Evolutionary conservation across 2,329 filamentous ascomycete species (phyloP).

Genomic region (Exutisphaerella laricina): DNA sequence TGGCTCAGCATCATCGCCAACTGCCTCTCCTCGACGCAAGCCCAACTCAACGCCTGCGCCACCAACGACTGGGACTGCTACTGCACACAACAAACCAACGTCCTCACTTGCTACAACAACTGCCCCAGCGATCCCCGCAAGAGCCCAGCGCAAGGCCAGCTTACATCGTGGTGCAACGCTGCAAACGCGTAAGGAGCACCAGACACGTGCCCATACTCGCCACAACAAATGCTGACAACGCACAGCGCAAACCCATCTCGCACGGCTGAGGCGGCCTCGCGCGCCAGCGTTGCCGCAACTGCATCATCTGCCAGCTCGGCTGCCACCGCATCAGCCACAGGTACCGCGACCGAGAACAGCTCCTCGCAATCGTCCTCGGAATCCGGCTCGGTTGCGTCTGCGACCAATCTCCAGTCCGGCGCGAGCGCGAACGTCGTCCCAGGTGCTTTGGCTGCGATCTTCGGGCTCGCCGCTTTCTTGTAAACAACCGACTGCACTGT

Average conservation of each 20-base stretch:
- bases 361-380: constrained; percentile 5
- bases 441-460: constrained; percentile 17
- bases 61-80: constrained; percentile 52
- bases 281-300: constrained; percentile 5
- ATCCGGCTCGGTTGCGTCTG: background rate
- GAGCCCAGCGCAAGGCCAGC: constrained; percentile 32
- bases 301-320: constrained; percentile 43
- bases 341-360: constrained; percentile 42
- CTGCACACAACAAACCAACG: constrained; percentile 48
- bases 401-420: constrained; percentile 5
- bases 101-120: constrained; percentile 54
- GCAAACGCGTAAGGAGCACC: constrained; percentile 27
- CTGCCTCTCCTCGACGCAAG: constrained; percentile 41
- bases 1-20: constrained; percentile 47
- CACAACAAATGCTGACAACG: background rate
- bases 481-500: constrained; percentile 4
- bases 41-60: constrained; percentile 41
- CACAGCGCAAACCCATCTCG: background rate
- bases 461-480: constrained; percentile 16
- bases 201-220: background rate
- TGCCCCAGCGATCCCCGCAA: constrained; percentile 48
- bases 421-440: constrained; percentile 12
- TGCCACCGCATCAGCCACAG: constrained; percentile 44
- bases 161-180: constrained; percentile 33
- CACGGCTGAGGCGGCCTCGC: background rate